These are phyloP conservation scores for Penicillium pulvis DNA, from an alignment of 495 filamentous ascomycete genomes.

Conservation along the genomic window DNA sequence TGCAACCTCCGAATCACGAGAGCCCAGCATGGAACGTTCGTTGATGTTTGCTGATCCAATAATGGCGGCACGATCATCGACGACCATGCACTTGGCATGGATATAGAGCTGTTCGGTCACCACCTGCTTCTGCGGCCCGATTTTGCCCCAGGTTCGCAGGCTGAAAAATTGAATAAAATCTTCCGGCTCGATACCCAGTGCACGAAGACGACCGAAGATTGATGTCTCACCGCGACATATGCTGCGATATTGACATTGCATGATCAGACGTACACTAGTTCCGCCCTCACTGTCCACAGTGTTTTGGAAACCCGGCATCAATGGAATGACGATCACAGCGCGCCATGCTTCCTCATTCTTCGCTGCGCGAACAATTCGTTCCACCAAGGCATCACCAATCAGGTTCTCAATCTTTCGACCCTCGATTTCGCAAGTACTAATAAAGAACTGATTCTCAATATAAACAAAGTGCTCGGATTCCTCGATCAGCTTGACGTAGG, in stretches of 20 bases:
- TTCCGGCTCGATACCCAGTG: slow-evolving; percentile 87
- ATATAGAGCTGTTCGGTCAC: slow-evolving; percentile 98
- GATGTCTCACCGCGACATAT: slow-evolving; percentile 93
- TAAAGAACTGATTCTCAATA: slow-evolving; percentile 99
- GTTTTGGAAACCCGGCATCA: slow-evolving; percentile 98
- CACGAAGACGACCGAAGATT: slow-evolving; percentile 84
- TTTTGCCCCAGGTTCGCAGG: slow-evolving; percentile 88
- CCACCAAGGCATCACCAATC: slow-evolving; percentile 94
- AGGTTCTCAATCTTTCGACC: slow-evolving; percentile 85
- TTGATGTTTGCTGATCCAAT: slow-evolving; percentile 99
- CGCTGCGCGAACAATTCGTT: slow-evolving; percentile 83
- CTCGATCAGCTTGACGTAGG: slow-evolving; percentile 92
- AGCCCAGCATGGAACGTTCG: slow-evolving; percentile 92
- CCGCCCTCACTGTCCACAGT: slow-evolving; percentile 92
- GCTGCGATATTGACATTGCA: slow-evolving; percentile 97
- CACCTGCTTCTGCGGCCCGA: slow-evolving; percentile 77
- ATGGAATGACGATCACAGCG: slow-evolving; percentile 89
- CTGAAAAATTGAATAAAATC: slow-evolving; percentile 97
- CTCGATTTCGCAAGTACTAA: slow-evolving; percentile 88
- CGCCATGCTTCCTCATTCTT: slow-evolving; percentile 88
- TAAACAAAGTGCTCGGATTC: slow-evolving; percentile 97
- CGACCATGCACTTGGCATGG: slow-evolving; percentile 96
- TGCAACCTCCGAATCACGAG: slow-evolving; percentile 89
- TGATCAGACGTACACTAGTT: slow-evolving; percentile 90
- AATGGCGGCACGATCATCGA: slow-evolving; percentile 89